phyloP scores from a whole-genome alignment of 2,329 filamentous ascomycete species.

The Epichloe festucae region DNA sequence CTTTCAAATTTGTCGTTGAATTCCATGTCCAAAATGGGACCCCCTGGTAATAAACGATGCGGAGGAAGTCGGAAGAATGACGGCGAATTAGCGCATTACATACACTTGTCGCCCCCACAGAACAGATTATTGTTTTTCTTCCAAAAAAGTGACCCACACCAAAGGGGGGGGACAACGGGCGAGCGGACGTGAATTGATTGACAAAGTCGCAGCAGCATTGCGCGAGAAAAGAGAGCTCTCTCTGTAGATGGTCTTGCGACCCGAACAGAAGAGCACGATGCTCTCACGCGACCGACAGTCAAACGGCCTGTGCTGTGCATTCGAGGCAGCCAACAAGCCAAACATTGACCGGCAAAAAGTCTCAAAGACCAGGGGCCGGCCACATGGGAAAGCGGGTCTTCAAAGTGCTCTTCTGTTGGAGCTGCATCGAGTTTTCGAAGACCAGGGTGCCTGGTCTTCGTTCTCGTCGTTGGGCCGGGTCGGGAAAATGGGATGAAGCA shows the following conservation, averaged over 20 bases:
- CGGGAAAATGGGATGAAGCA: too few relatives aligned
- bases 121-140: too few relatives aligned
- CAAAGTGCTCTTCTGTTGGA: neutral
- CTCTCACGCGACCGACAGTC: constrained; percentile 3
- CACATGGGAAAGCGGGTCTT: too few relatives aligned
- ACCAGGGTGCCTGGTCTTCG: neutral
- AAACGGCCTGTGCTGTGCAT: neutral
- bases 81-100: neutral
- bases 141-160: too few relatives aligned
- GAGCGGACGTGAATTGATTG: neutral
- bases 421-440: neutral
- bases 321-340: too few relatives aligned
- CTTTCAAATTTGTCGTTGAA: too few relatives aligned
- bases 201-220: neutral
- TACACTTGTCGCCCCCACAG: neutral
- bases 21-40: neutral
- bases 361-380: too few relatives aligned
- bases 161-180: too few relatives aligned
- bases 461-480: too few relatives aligned
- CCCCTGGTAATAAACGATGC: neutral
- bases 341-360: too few relatives aligned
- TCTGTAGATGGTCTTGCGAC: too few relatives aligned
- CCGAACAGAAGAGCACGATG: neutral
- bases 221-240: too few relatives aligned
- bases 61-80: constrained; percentile 1